Conservation (phyloP, 257 asterid genomes). For the Scutellaria galericulata region DNA sequence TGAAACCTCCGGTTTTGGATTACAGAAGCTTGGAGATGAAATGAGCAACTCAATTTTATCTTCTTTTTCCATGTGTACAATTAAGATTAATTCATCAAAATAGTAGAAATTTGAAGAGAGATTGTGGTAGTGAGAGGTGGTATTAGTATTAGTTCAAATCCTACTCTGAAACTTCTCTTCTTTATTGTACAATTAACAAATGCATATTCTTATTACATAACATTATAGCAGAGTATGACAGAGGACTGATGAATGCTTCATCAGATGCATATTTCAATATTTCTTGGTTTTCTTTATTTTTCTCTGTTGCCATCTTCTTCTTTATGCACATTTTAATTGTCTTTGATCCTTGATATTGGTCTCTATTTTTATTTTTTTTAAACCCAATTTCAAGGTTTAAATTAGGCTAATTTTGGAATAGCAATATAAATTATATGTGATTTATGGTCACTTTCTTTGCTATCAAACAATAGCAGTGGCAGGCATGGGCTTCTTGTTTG, state of each 20-base stretch:
- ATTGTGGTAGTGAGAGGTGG: conserved; percentile 19
- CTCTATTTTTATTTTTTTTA: too few species aligned
- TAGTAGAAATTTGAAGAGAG: conserved; percentile 25
- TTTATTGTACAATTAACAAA: conserved; percentile 43
- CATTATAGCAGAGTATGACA: conserved; percentile 25
- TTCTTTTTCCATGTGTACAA: conserved; percentile 15
- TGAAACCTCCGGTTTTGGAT: conserved; percentile 66
- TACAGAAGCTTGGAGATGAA: conserved; percentile 82
- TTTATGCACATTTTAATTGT: too few species aligned
- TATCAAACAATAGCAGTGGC: too few species aligned
- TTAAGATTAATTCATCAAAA: conserved; percentile 35
- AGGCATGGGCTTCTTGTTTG: not conserved
- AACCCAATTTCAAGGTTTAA: too few species aligned
- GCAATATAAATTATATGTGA: too few species aligned
- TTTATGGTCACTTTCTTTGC: too few species aligned
- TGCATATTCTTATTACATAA: conserved; percentile 25
- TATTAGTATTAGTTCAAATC: conserved; percentile 26
- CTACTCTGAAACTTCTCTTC: conserved; percentile 34
- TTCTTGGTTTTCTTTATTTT: too few species aligned
- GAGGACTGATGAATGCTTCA: too few species aligned
- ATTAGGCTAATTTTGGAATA: too few species aligned
- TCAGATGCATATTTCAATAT: not conserved
- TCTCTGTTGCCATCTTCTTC: too few species aligned
- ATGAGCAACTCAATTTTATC: conserved; percentile 26
- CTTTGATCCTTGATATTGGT: too few species aligned